Evolutionary conservation across 306 rosid species (phyloP), one percentile per base, ranked within the genome.

Genomic region (Dryas alaskensis): DNA sequence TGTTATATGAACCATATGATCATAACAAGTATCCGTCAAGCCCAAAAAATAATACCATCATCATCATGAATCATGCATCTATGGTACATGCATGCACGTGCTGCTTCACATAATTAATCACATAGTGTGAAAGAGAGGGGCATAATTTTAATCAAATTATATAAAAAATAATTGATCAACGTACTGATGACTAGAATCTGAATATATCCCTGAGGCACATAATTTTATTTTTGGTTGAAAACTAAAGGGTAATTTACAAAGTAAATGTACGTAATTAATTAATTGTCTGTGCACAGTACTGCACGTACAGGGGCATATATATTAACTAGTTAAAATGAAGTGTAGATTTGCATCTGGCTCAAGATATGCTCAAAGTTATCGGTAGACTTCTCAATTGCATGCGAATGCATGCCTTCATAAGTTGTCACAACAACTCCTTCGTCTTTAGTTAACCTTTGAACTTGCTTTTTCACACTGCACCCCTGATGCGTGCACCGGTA

Each of bases 301-400:
- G 37, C 37, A 31, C 19, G 19, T 19, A 19, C 37, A 31, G 37
- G 2, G 37, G 37, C 37, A 31, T 31, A 31, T 31, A 31, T 31
- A 31, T 31, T 31, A 31, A 31, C 37, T 31, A 31, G 37, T 31
- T 31, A 13, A 69, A 60, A 19, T 46, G 86, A 39, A 14, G 79
- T 60, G 67, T 72, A 85, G 67, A 85, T 73, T 76, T 85, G 84
- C 89, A 85, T 85, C 73, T 79, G 84, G 68, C 73, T 82, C 82
- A 85, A 77, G 62, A 85, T 82, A 57, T 82, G 86, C 82, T 85
- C 89, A n/a, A 85, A 85, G 75, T 82, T 85, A 31, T 85, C 89
- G 0, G 86, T 85, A 6, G 86, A 65, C 66, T 85, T 82, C 65
- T 82, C 82, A n/a, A 85, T 82, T 13, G 89, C 75, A 73, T 85